Base-by-base conservation (phyloP, 441 rosid species). In the Arabidopsis lyrata region DNA sequence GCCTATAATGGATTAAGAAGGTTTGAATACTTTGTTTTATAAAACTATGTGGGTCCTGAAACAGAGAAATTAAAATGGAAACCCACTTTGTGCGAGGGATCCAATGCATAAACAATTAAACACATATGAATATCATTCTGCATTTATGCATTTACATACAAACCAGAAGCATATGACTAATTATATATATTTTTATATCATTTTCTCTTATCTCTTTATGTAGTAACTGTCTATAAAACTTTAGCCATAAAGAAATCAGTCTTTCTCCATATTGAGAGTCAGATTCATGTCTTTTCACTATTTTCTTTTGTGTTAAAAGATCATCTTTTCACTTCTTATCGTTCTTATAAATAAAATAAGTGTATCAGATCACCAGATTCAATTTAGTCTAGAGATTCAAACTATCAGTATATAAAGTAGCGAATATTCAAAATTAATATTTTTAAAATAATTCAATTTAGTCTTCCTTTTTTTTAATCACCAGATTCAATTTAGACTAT, bases 61-160 rank as follows among this genome's bases (percentile, higher is more conserved):
- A n/a, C 47, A 63, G 31, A 27, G 45, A 50, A 64, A 58, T 53
- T 52, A 72, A 60, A 29, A 74, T 72, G 76, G n/a, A 20, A 72
- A 64, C 78, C 73, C 79, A 83, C 82, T 77, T 78, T 63, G 90
- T 70, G 88, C 77, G 97, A 82, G 83, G 97, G 96, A 92, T 90
- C 97, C 97, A 75, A 90, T 81, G 94, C 85, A 77, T n/a, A n/a
- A n/a, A n/a, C n/a, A n/a, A n/a, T n/a, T 20, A 53, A 14, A 53
- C 18, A 31, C 38, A 77, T 68, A 56, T 44, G 44, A 29, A 59
- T 70, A 78, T 70, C 52, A n/a, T n/a, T n/a, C n/a, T n/a, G n/a
- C n/a, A n/a, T 79, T 66, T 76, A 52, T 41, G 49, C 73, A 73
- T 78, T 65, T 72, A 50, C 31, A 66, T 31, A 58, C 56, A 58